phyloP scores from a whole-genome alignment of 495 filamentous ascomycete species.

The Aspergillus biplanus region DNA sequence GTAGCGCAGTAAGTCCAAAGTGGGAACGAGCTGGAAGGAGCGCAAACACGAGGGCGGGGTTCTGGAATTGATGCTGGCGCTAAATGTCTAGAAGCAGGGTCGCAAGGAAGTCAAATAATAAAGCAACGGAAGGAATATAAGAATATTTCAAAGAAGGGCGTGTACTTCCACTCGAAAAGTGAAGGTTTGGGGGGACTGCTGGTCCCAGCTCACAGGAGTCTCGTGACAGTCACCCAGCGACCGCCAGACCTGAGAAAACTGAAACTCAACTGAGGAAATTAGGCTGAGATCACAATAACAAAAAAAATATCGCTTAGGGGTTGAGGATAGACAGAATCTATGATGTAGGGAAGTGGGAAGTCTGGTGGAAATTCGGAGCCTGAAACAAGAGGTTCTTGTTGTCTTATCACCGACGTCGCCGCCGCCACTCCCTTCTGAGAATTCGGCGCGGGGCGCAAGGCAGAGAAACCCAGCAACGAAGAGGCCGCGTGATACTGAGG shows the following conservation, averaged over 20 bases:
- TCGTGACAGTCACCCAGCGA: constrained; percentile 29
- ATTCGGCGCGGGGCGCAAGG: constrained; percentile 25
- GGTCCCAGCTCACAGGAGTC: constrained; percentile 13
- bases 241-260: constrained; percentile 13
- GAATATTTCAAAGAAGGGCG: neutral
- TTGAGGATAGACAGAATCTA: neutral
- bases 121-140: neutral
- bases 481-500: constrained; percentile 1
- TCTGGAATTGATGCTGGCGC: neutral
- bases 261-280: neutral
- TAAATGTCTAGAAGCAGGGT: neutral
- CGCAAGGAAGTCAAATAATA: neutral
- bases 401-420: constrained; percentile 16
- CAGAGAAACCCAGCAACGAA: neutral
- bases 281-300: neutral
- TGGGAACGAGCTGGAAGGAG: constrained; percentile 8
- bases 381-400: neutral
- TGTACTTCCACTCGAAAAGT: neutral
- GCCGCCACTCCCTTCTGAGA: constrained; percentile 14
- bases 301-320: neutral
- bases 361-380: neutral
- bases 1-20: constrained; percentile 31
- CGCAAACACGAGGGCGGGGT: neutral
- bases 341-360: neutral
- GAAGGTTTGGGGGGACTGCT: constrained; percentile 1